Percentiles rank a stretch among this genome's conserved stretches.
phyloP scores from a whole-genome alignment of 306 rosid genomes.

The Cucumis cinereus region DNA sequence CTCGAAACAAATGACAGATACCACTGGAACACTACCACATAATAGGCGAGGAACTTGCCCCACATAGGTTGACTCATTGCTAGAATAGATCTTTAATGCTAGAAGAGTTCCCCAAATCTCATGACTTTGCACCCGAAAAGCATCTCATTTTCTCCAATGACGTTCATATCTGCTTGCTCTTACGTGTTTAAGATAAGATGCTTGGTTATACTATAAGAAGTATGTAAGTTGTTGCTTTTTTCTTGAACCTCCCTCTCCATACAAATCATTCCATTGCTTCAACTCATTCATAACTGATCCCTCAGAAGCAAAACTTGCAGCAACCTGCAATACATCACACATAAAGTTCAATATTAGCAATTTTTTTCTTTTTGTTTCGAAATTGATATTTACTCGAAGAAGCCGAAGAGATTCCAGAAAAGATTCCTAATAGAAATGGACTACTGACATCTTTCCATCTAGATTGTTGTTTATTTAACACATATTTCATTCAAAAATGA shows the following conservation, averaged over 20 bases:
- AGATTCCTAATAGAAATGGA: not conserved
- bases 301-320: constrained; percentile 83
- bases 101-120: not conserved
- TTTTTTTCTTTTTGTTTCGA: not conserved
- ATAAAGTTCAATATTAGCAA: too few relatives aligned
- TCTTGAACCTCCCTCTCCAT: constrained; percentile 95
- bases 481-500: not conserved
- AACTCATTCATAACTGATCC: constrained; percentile 80
- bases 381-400: not conserved
- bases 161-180: not conserved
- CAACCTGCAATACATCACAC: constrained; percentile 39
- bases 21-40: not conserved
- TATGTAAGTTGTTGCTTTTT: constrained; percentile 88
- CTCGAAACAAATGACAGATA: not conserved
- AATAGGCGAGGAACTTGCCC: not conserved
- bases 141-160: not conserved
- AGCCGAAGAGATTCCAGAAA: not conserved
- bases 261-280: constrained; percentile 83
- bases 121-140: not conserved
- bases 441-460: not conserved
- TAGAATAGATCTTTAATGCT: not conserved
- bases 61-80: not conserved
- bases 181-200: not conserved
- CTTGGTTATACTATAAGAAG: constrained; percentile 42
- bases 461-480: not conserved